A percentile compares a stretch with the other conserved stretches of the same genome.
These are phyloP conservation scores for Kernera saxatilis DNA, from an alignment of 345 rosid species.

Conservation along the genomic window DNA sequence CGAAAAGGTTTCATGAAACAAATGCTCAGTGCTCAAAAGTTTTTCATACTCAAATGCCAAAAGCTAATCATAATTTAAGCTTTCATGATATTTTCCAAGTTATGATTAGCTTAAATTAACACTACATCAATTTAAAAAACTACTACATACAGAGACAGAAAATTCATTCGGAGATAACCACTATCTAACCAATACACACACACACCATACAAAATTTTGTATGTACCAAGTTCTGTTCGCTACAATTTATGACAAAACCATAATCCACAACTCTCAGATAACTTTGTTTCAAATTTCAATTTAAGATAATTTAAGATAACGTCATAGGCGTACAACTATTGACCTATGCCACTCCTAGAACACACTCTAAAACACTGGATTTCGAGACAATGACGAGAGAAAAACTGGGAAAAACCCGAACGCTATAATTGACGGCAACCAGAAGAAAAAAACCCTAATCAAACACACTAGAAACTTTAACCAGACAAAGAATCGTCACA, in stretches of 20 bases:
- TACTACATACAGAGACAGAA: no score
- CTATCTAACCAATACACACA: no score
- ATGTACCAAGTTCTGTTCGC: no score
- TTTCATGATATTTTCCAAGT: neutral
- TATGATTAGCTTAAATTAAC: neutral
- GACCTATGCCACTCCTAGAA: neutral
- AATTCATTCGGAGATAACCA: no score
- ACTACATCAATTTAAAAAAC: neutral
- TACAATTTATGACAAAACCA: no score
- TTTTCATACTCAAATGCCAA: neutral
- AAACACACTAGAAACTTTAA: neutral
- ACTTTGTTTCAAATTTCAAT: no score
- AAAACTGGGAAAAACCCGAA: no score
- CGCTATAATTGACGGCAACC: neutral
- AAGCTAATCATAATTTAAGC: neutral
- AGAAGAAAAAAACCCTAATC: neutral
- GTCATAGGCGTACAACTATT: no score
- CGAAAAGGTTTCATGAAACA: neutral
- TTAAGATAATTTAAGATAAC: no score
- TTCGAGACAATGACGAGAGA: neutral
- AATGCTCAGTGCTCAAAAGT: neutral
- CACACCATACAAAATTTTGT: no score
- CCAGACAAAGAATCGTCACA: neutral
- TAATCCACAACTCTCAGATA: no score
- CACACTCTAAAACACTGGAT: neutral